Conservation (phyloP, 2,329 filamentous ascomycete species). For the Beauveria brongniartii region DNA sequence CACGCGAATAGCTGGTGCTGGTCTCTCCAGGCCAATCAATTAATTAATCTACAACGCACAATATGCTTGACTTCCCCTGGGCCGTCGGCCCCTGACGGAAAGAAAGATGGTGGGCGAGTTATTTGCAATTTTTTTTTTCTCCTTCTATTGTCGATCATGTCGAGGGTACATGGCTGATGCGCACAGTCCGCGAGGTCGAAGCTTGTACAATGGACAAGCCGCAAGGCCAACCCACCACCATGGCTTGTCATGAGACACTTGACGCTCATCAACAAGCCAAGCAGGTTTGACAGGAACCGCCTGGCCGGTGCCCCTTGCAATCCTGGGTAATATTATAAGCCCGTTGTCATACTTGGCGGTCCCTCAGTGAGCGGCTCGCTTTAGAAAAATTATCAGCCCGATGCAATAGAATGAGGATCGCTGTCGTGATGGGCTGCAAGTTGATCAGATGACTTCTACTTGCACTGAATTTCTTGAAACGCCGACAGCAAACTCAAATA, state of each 20-base stretch:
- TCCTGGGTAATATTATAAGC: not conserved
- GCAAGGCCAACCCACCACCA: not conserved
- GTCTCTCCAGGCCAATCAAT: not conserved
- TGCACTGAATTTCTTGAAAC: too few relatives aligned
- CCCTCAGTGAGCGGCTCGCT: not conserved
- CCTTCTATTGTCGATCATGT: not conserved
- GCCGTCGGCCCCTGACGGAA: not conserved
- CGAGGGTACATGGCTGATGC: not conserved
- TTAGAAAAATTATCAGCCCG: not conserved
- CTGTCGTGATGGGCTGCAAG: too few relatives aligned
- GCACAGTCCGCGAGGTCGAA: not conserved
- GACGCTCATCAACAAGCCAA: too few relatives aligned
- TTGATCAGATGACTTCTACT: too few relatives aligned
- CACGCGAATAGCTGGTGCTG: not conserved
- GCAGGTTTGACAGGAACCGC: not conserved
- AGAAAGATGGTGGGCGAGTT: not conserved
- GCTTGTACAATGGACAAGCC: not conserved
- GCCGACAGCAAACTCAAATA: too few relatives aligned
- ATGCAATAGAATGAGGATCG: not conserved
- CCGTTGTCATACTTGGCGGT: not conserved
- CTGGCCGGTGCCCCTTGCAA: constrained; percentile 1
- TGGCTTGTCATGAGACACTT: not conserved
- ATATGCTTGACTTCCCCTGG: not conserved
- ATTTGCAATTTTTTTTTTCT: not conserved
- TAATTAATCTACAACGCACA: not conserved